Evolutionary conservation across 2,329 filamentous ascomycete species (phyloP).

Genomic region (Cryphonectria parasitica): DNA sequence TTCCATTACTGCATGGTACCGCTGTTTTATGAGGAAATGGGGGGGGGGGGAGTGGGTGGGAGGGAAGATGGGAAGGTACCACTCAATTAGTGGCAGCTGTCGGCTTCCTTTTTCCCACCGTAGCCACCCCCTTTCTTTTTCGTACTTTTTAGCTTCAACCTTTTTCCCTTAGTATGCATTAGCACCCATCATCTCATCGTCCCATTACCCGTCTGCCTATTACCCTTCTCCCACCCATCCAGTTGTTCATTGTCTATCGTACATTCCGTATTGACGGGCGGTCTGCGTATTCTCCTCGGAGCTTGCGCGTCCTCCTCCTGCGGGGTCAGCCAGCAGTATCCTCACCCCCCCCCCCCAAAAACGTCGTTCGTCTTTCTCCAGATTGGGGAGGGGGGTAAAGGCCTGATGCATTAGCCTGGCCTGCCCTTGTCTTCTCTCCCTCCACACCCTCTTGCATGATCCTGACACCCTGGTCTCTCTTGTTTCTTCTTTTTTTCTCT

Average conservation of each 20-base stretch:
- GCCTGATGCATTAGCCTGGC: neutral
- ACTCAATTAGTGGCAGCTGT: neutral
- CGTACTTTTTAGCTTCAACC: neutral
- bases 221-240: neutral
- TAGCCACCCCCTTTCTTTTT: neutral
- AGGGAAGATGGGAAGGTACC: neutral
- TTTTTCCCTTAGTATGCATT: neutral
- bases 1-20: neutral
- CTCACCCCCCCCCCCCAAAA: neutral
- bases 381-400: neutral
- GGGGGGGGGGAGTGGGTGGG: too few species aligned
- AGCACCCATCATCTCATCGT: neutral
- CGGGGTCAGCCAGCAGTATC: neutral
- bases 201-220: neutral
- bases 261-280: neutral
- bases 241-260: neutral
- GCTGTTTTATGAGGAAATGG: neutral
- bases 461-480: neutral
- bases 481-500: neutral
- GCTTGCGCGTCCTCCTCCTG: constrained; percentile 5
- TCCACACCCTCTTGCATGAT: neutral
- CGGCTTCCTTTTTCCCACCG: neutral
- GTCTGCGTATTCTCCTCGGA: neutral
- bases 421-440: neutral
- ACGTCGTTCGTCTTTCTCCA: neutral